Conservation (phyloP, 306 rosid species). For the Cajanus cajan region DNA sequence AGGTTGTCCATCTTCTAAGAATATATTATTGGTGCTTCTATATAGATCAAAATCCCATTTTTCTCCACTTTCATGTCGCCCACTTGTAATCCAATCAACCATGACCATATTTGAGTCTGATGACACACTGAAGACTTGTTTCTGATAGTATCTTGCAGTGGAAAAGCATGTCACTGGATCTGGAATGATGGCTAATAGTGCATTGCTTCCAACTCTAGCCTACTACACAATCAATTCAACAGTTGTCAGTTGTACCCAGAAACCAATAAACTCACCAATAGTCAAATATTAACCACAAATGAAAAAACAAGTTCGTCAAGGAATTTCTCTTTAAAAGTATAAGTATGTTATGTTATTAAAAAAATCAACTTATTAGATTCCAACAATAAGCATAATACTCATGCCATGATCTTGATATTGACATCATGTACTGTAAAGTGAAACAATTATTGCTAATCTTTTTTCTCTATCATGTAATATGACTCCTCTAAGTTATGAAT, state of each 20-base stretch:
- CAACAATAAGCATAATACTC: background rate
- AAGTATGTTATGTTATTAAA: background rate
- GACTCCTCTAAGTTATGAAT: constrained; percentile 4
- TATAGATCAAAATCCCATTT: constrained; percentile 88
- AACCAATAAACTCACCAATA: constrained; percentile 19
- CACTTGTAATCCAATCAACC: constrained; percentile 98
- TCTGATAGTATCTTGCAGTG: constrained; percentile 85
- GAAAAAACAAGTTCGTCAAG: background rate
- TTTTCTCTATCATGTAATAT: background rate
- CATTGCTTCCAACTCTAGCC: constrained; percentile 79
- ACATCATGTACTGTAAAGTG: background rate
- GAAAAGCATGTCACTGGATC: constrained; percentile 99
- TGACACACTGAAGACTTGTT: constrained; percentile 68
- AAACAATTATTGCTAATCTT: background rate
- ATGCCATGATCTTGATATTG: background rate
- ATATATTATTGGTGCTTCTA: constrained; percentile 73
- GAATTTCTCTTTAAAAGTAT: background rate
- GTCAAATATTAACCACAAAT: background rate
- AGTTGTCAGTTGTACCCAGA: constrained; percentile 34
- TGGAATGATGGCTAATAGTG: constrained; percentile 79
- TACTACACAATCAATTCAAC: constrained; percentile 48
- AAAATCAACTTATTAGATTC: background rate
- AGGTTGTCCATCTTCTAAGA: constrained; percentile 69
- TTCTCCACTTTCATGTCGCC: constrained; percentile 93
- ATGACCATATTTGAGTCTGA: constrained; percentile 73